These are phyloP conservation scores for Apodospora peruviana DNA, from an alignment of 495 filamentous ascomycete species.

Conservation along the genomic window DNA sequence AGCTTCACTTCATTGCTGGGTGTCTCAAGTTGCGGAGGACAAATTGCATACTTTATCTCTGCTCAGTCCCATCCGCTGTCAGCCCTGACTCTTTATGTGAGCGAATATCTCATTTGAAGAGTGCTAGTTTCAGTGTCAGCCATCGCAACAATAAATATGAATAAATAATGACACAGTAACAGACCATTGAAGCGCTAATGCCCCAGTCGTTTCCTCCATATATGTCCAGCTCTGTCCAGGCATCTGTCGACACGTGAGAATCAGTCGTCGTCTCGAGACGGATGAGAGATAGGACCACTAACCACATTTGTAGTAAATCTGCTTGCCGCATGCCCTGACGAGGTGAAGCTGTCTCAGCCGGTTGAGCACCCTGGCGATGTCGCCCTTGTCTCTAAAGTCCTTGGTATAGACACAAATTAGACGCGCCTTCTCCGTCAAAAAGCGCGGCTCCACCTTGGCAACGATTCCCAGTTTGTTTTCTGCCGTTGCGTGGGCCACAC, in stretches of 20 bases:
- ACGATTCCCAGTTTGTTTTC: conserved; percentile 58
- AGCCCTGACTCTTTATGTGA: conserved; percentile 9
- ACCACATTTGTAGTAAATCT: conserved; percentile 74
- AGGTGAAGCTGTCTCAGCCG: conserved; percentile 56
- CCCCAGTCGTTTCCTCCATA: conserved; percentile 60
- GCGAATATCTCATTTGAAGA: conserved; percentile 31
- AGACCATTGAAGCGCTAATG: conserved; percentile 52
- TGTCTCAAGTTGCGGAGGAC: no score
- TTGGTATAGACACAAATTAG: conserved; percentile 74
- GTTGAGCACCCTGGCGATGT: conserved; percentile 61
- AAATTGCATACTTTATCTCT: no score
- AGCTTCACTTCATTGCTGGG: no score
- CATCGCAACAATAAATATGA: no score
- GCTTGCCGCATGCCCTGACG: conserved; percentile 37
- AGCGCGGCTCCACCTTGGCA: conserved; percentile 62
- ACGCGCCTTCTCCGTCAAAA: conserved; percentile 31
- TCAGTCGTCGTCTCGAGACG: not conserved
- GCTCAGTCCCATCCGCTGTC: no score
- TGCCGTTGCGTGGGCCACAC: conserved; percentile 56
- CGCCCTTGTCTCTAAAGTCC: conserved; percentile 62
- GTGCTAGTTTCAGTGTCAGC: conserved; percentile 29
- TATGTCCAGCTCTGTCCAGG: conserved; percentile 67
- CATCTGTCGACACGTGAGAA: conserved; percentile 48
- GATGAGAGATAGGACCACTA: not conserved
- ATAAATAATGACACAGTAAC: not conserved